Conservation (phyloP, 2,329 filamentous ascomycete species). For the Scedosporium aurantiacum region DNA sequence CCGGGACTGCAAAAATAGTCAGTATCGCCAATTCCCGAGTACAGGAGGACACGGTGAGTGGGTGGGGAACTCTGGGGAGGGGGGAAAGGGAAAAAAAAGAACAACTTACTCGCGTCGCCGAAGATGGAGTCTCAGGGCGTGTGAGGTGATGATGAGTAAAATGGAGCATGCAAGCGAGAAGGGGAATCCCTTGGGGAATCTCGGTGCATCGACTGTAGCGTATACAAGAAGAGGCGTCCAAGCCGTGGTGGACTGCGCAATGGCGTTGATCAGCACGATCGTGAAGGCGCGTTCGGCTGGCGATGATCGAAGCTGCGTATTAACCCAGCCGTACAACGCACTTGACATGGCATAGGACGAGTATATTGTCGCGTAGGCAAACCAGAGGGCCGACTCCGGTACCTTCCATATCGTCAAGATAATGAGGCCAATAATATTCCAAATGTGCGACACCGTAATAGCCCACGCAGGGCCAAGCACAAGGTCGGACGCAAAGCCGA, state of each 20-base stretch:
- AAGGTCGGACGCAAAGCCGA: conserved; percentile 44
- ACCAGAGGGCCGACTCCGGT: conserved; percentile 42
- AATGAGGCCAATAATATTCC: conserved; percentile 41
- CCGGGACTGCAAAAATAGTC: not conserved
- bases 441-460: conserved; percentile 37
- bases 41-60: not conserved
- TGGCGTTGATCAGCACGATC: conserved; percentile 37
- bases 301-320: conserved; percentile 34
- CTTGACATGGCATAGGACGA: conserved; percentile 39
- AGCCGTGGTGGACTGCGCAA: conserved; percentile 43
- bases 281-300: conserved; percentile 36
- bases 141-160: not conserved
- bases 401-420: conserved; percentile 46
- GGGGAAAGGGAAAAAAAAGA: no score
- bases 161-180: conserved; percentile 3
- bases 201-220: conserved; percentile 29
- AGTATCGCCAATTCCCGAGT: not conserved
- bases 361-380: conserved; percentile 36
- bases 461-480: conserved; percentile 41
- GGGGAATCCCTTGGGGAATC: conserved; percentile 14
- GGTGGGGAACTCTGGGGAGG: no score
- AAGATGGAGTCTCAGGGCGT: not conserved
- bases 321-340: conserved; percentile 45
- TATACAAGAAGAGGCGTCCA: conserved; percentile 45
- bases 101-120: not conserved